Base-by-base conservation (phyloP, 139 green algal genomes). In the Edaphochlamys debaryana region DNA sequence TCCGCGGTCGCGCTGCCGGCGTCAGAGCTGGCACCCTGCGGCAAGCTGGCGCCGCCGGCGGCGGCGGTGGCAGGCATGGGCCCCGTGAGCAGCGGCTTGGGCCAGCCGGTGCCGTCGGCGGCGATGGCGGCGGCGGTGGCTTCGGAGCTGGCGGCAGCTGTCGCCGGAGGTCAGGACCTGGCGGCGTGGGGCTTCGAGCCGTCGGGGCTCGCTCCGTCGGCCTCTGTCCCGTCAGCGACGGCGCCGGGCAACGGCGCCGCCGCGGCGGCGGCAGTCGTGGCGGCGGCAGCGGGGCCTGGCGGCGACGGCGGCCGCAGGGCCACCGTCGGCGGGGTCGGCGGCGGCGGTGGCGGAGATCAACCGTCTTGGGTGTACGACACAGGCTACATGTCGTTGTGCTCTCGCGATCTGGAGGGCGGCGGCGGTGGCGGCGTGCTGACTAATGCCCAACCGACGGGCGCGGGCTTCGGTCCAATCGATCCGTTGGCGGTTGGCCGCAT, bases 291-390 rank as follows among this genome's bases (percentile, higher is more conserved):
- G 50, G 50, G 20, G 50, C 50, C 6, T 19, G 25, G 50, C 50
- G 70, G 19, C 15, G 0, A 48, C 1, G 60, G 40, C 75, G 56
- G n/a, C 40, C n/a, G 41, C 32, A 60, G 41, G 41, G 73, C 11
- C 29, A n/a, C n/a, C n/a, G n/a, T n/a, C n/a, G n/a, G n/a, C n/a
- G 74, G 58, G 22, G 40, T 5, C n/a, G 58, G 2, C 29, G 52
- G 22, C 4, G 48, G 32, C 11, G 71, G 25, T 36, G 50, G 32
- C 32, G 25, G 29, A 4, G 22, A n/a, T n/a, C n/a, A n/a, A n/a
- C 17, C 41, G 29, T 69, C 54, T 29, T 81, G 75, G 75, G 17
- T 17, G 60, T 71, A 71, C 75, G 75, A 81, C 19, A 81, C 60
- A 60, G 67, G 40, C 4, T 72, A 37, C 62, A 27, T 81, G 29